Evolutionary conservation across 768 basidiomycete species (phyloP), one percentile per base, ranked within the genome.

Genomic region (Boletus subparvulus): DNA sequence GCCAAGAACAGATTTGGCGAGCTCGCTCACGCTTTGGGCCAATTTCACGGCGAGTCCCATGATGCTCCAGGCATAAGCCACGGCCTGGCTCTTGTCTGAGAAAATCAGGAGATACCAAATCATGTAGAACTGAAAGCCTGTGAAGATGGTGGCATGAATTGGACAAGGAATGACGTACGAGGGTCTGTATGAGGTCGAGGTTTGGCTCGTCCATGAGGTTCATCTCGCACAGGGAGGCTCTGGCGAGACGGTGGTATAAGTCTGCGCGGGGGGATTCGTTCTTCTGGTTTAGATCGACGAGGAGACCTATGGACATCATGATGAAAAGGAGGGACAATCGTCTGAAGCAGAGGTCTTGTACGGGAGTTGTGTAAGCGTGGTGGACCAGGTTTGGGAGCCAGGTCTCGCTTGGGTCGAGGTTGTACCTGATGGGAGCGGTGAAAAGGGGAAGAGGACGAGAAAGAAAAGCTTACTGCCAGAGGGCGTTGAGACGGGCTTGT

Each of bases 201-300:
- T 87, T 85, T 7, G 87, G 86, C 59, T 88, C 85, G 62, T 87
- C 85, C 81, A 87, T 85, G 50, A 89, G 76, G 12, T 87, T 86
- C 52, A 85, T 86, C 62, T 88, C 87, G 65, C 87, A 88, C 35
- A 86, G 80, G 32, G 84, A 79, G 5, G 85, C 85, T 40, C 85
- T 74, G 7, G 85, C 85, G 21, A 87, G 77, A 64, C 83, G 84
- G 68, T 86, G 84, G 59, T 84, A 87, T 0, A 83, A 76, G 63
- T 87, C 85, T 30, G 84, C 85, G 42, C 81, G 74, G 14, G 84
- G 70, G 6, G 80, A 78, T 39, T 83, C 83, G 53, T 81, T 73
- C 21, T 80, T 80, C 28, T 78, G 74, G 50, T 75, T 78, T 11
- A 87, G 77, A 71, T 88, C 87, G 39, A 88, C 86, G 16, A 86